Conservation (phyloP, 2,329 filamentous ascomycete species). For the Colletotrichum shisoi region DNA sequence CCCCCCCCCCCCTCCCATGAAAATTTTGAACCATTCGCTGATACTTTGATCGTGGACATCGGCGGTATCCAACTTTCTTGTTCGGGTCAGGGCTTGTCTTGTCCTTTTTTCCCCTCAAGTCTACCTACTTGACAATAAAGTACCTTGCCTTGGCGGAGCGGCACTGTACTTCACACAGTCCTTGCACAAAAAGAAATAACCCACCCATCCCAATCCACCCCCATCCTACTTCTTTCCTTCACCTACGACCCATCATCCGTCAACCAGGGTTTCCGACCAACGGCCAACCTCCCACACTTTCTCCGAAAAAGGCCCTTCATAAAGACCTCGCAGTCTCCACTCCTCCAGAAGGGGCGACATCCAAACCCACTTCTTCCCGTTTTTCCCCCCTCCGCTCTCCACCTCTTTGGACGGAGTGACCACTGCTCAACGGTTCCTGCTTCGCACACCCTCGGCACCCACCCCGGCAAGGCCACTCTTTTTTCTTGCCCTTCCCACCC, state of each 20-base stretch:
- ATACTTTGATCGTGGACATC: slow-evolving; percentile 35
- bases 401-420: slow-evolving; percentile 37
- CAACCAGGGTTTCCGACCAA: slow-evolving; percentile 32
- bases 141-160: background rate
- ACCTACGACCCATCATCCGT: slow-evolving; percentile 34
- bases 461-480: slow-evolving; percentile 37
- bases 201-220: slow-evolving; percentile 10
- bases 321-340: slow-evolving; percentile 36
- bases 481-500: slow-evolving; percentile 12
- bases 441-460: slow-evolving; percentile 36
- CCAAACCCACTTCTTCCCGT: slow-evolving; percentile 39
- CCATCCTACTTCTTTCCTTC: slow-evolving; percentile 29
- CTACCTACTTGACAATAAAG: slow-evolving; percentile 13
- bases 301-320: slow-evolving; percentile 39
- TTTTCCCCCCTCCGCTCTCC: slow-evolving; percentile 27
- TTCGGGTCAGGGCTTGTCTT: slow-evolving; percentile 21
- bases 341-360: slow-evolving; percentile 39
- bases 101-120: background rate
- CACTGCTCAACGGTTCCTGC: slow-evolving; percentile 38
- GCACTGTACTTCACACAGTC: slow-evolving; percentile 9
- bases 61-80: slow-evolving; percentile 38
- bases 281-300: slow-evolving; percentile 38
- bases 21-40: slow-evolving; percentile 30
- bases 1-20: slow-evolving; percentile 11
- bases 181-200: slow-evolving; percentile 25